Evolutionary conservation across 345 rosid species (phyloP).

Genomic region (Murraya koenigii): DNA sequence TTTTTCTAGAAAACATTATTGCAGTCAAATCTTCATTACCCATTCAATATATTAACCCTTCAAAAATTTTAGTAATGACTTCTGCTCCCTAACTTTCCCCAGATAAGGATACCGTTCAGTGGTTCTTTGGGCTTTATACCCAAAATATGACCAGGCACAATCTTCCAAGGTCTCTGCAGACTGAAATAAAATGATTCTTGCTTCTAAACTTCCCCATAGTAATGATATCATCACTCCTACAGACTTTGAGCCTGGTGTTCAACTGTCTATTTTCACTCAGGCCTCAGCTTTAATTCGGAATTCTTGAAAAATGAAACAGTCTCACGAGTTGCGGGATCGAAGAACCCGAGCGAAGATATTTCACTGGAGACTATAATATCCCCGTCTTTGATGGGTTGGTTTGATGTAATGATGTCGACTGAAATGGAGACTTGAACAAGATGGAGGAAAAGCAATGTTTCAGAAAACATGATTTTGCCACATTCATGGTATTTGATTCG

Average conservation of each 20-base stretch:
- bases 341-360: slow-evolving; percentile 55
- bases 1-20: no score
- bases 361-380: slow-evolving; percentile 38
- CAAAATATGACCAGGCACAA: neutral
- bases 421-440: slow-evolving; percentile 22
- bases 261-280: neutral
- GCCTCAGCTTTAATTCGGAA: neutral
- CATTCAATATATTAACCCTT: neutral
- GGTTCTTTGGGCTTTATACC: neutral
- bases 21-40: no score
- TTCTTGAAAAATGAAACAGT: neutral
- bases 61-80: no score
- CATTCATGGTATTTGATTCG: slow-evolving; percentile 7
- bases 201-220: neutral
- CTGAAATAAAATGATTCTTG: neutral
- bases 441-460: slow-evolving; percentile 9
- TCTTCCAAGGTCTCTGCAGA: neutral
- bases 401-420: slow-evolving; percentile 25
- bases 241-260: slow-evolving; percentile 1
- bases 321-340: slow-evolving; percentile 52
- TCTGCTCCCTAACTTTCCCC: no score
- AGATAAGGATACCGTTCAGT: neutral
- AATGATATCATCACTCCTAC: neutral
- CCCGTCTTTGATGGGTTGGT: slow-evolving; percentile 43
- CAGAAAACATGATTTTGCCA: neutral